Evolutionary conservation across 371 early-diverging fungal species (phyloP).

Genomic region (Dinochytrium kinnereticum): DNA sequence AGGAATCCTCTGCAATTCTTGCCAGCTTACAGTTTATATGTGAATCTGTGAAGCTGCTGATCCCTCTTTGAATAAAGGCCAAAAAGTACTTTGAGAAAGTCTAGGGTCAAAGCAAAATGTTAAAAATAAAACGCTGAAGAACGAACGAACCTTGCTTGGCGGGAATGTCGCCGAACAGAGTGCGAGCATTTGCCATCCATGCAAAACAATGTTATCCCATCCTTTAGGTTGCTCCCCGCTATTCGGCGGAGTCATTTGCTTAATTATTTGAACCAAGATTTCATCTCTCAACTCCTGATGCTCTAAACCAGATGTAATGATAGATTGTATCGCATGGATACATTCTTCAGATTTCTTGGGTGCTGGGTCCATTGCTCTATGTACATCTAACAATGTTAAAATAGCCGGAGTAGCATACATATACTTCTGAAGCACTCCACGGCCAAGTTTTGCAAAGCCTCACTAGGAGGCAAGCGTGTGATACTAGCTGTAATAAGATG

Average conservation of each 20-base stretch:
- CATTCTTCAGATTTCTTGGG: slow-evolving; percentile 42
- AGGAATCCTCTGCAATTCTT: slow-evolving; percentile 31
- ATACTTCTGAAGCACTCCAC: slow-evolving; percentile 53
- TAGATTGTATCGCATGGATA: slow-evolving; percentile 26
- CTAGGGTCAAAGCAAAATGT: slow-evolving; percentile 13
- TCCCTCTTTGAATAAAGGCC: slow-evolving; percentile 44
- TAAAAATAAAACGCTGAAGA: background rate
- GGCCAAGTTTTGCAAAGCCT: slow-evolving; percentile 33
- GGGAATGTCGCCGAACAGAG: slow-evolving; percentile 47
- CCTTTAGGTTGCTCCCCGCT: slow-evolving; percentile 31
- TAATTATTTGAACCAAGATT: slow-evolving; percentile 51
- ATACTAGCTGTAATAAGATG: slow-evolving; percentile 3
- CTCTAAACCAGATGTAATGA: slow-evolving; percentile 38
- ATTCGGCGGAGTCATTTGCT: slow-evolving; percentile 47
- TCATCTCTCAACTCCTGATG: slow-evolving; percentile 51
- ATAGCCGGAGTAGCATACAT: too few species aligned
- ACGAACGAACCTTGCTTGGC: slow-evolving; percentile 43
- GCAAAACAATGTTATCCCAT: slow-evolving; percentile 38
- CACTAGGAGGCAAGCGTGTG: slow-evolving; percentile 19
- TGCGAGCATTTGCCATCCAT: slow-evolving; percentile 47
- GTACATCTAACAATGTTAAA: slow-evolving; percentile 40
- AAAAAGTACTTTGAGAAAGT: slow-evolving; percentile 46
- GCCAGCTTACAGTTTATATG: slow-evolving; percentile 25
- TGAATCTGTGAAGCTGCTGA: slow-evolving; percentile 21
- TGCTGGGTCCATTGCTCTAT: slow-evolving; percentile 41